Conservation (phyloP, 495 filamentous ascomycete species). For the Aspergillus ostianus region DNA sequence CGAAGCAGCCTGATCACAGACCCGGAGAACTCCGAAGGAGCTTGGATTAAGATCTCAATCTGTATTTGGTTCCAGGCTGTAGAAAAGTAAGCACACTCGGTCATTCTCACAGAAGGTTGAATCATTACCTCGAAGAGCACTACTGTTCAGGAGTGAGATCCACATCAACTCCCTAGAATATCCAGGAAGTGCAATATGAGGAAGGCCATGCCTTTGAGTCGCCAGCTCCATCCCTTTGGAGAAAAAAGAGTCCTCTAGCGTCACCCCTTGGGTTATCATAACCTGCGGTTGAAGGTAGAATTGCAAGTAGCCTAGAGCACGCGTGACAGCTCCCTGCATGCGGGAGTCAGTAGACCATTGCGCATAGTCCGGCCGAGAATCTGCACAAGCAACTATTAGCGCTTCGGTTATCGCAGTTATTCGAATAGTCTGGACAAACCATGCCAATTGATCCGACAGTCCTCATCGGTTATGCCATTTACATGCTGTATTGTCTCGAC, state of each 20-base stretch:
- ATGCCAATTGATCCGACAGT: slow-evolving; percentile 55
- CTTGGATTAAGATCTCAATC: slow-evolving; percentile 76
- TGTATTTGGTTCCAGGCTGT: slow-evolving; percentile 71
- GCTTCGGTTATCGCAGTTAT: background rate
- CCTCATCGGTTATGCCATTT: slow-evolving; percentile 43
- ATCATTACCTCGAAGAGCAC: slow-evolving; percentile 61
- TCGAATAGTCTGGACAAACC: slow-evolving; percentile 30
- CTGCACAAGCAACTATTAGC: slow-evolving; percentile 23
- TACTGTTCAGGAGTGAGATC: slow-evolving; percentile 72
- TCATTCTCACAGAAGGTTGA: background rate
- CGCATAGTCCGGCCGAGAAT: slow-evolving; percentile 50
- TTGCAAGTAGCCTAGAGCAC: slow-evolving; percentile 44
- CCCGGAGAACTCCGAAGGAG: slow-evolving; percentile 63
- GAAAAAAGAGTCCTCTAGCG: slow-evolving; percentile 53
- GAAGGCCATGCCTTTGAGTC: slow-evolving; percentile 35
- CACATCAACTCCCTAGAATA: slow-evolving; percentile 63
- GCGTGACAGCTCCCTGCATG: slow-evolving; percentile 48
- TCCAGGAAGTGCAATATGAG: slow-evolving; percentile 68
- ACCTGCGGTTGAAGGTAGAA: slow-evolving; percentile 49
- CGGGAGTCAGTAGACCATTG: slow-evolving; percentile 46
- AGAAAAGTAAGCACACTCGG: background rate
- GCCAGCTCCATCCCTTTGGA: slow-evolving; percentile 48
- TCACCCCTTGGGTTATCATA: slow-evolving; percentile 46
- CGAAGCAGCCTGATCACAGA: slow-evolving; percentile 69
- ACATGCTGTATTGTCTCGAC: slow-evolving; percentile 50